phyloP scores from a whole-genome alignment of 2,329 filamentous ascomycete genomes.

The Curvularia sp. region DNA sequence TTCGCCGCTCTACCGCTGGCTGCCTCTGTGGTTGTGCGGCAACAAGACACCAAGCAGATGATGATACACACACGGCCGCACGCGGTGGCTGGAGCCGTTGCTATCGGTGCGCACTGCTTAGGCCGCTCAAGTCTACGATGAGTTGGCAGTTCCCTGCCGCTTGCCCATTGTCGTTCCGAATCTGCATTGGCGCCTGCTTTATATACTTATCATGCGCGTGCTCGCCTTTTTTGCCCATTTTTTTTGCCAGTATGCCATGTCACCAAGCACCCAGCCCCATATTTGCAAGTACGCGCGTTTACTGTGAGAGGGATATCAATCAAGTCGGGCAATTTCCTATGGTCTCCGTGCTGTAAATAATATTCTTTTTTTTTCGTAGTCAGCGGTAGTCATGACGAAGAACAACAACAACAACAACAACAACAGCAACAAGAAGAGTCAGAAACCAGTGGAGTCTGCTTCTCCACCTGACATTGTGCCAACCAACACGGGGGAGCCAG shows the following conservation, averaged over 20 bases:
- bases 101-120: conserved; percentile 45
- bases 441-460: conserved; percentile 39
- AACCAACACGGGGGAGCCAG: conserved; percentile 30
- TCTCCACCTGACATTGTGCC: conserved; percentile 40
- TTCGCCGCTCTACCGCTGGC: conserved; percentile 5
- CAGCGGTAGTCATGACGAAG: conserved; percentile 40
- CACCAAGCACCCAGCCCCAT: conserved; percentile 44
- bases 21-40: background rate
- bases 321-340: background rate
- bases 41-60: conserved; percentile 27
- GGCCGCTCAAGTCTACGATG: conserved; percentile 41
- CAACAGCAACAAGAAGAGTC: conserved; percentile 22
- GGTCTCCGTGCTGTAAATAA: conserved; percentile 32
- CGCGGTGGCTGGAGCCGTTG: conserved; percentile 35
- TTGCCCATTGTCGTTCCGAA: conserved; percentile 40
- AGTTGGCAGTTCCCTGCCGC: conserved; percentile 42
- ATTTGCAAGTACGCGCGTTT: conserved; percentile 26
- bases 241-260: conserved; percentile 48
- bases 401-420: conserved; percentile 38
- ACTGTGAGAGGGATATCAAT: conserved; percentile 38
- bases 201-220: conserved; percentile 49
- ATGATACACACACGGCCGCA: conserved; percentile 26
- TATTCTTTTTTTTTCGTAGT: conserved; percentile 21
- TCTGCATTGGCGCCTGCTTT: conserved; percentile 38
- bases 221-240: conserved; percentile 40